Evolutionary conservation across 345 rosid genomes (phyloP), one percentile per base, ranked within the genome.

Genomic region (Lenwebbia sp.): DNA sequence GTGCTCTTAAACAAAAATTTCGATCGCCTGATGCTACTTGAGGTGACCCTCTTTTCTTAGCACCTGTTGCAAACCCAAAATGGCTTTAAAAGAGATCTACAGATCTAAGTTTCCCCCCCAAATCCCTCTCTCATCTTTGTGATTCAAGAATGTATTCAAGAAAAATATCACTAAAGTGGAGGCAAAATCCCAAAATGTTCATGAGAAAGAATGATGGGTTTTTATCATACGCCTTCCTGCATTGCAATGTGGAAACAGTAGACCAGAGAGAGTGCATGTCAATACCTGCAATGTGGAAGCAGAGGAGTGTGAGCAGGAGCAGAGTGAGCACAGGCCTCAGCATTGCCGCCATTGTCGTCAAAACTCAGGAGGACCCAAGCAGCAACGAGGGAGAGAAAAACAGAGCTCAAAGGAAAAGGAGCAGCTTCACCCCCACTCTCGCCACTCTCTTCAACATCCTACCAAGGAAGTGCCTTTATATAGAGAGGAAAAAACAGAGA

Each of bases 221-320:
- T 21, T 40, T 17, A 17, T 40, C 78, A 19, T 33, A 44, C 30
- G 15, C 41, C 41, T 62, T 15, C 78, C 44, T 33, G 78, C 47
- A 70, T 17, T 70, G 78, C 78, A 70, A 70, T 33, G 44, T 33
- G 78, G 78, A 70, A 40, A 70, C 23, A 9, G 44, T 0, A 33
- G 78, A 40, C 37, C 37, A 0, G 50, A 37, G 28, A 78, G 1
- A 81, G 56, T 6, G 13, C 33, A 44, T 33, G 23, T 4, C 13
- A 9, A 7, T 54, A 91, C 95, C 94, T 87, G 92, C 86, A 84
- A 86, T 86, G 89, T 84, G 91, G 86, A 87, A 84, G 87, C 91
- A 85, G 13, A 93, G 62, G 85, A 93, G 85, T 30, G 89, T 82
- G 83, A 78, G 44, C 82, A 86, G 86, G 54, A 56, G 3, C 17